phyloP scores from a whole-genome alignment of 176 grass and related monocot species.

The Tillandsia fasciculata region DNA sequence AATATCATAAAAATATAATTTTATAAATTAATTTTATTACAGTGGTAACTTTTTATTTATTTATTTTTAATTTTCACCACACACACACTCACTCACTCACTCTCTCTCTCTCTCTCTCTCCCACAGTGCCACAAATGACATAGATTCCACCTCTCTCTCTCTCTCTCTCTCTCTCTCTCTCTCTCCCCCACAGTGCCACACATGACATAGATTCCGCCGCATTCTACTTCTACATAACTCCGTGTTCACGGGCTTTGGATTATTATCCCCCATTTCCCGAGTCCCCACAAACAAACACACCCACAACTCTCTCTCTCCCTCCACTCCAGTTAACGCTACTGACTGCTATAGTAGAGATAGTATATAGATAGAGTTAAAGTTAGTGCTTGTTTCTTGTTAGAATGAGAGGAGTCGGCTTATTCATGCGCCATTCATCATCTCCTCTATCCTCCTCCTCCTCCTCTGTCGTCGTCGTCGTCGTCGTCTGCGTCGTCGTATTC shows the following conservation, averaged over 20 bases:
- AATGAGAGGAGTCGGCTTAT: neutral
- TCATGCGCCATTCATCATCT: constrained; percentile 30
- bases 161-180: neutral
- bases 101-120: neutral
- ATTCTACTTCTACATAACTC: neutral
- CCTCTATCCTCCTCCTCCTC: constrained; percentile 19
- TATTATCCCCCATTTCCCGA: neutral
- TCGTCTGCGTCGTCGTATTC: neutral
- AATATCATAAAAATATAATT: too few species aligned
- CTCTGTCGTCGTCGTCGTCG: neutral
- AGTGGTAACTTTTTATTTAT: too few species aligned
- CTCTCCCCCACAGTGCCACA: neutral
- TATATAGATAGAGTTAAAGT: too few species aligned
- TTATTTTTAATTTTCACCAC: too few species aligned
- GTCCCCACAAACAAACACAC: neutral
- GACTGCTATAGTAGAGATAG: too few species aligned
- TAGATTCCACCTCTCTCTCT: neutral
- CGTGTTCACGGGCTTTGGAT: neutral
- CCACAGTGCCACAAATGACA: too few species aligned
- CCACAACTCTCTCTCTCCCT: neutral
- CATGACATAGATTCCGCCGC: too few species aligned
- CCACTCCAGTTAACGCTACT: neutral
- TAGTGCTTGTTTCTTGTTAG: too few species aligned
- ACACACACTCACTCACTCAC: too few species aligned
- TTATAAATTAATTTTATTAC: too few species aligned